Evolutionary conservation across 306 rosid genomes (phyloP).

Genomic region (Mimosa bimucronata): DNA sequence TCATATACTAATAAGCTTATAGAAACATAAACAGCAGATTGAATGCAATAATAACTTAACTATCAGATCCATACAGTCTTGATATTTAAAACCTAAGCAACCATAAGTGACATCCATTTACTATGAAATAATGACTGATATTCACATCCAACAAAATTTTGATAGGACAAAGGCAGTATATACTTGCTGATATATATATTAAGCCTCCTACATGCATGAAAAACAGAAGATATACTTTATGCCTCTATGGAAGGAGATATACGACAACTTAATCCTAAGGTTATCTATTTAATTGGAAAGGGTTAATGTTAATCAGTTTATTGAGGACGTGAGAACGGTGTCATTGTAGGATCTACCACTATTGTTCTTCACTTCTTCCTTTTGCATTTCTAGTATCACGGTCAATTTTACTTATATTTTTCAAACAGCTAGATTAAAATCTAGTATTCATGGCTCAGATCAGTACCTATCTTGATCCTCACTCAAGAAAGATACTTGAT

Average conservation of each 20-base stretch:
- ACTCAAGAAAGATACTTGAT: background rate
- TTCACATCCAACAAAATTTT: background rate
- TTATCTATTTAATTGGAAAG: background rate
- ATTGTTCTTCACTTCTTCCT: background rate
- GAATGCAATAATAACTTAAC: background rate
- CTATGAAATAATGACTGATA: background rate
- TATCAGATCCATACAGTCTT: background rate
- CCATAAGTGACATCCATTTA: background rate
- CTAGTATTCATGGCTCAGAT: background rate
- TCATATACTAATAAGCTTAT: background rate
- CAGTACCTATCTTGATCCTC: background rate
- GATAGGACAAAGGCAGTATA: constrained; percentile 2
- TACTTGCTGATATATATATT: background rate
- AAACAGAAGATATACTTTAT: background rate
- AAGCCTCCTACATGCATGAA: background rate
- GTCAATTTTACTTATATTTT: background rate
- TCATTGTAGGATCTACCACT: constrained; percentile 8
- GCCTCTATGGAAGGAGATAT: background rate
- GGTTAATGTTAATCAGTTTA: background rate
- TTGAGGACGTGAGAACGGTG: background rate
- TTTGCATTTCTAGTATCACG: background rate
- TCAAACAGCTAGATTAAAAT: background rate
- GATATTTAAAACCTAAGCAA: background rate
- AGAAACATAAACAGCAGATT: background rate
- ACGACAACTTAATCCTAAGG: background rate